Evolutionary conservation across 371 early-diverging fungal genomes (phyloP).

Genomic region (Apophysomyces ossiformis): DNA sequence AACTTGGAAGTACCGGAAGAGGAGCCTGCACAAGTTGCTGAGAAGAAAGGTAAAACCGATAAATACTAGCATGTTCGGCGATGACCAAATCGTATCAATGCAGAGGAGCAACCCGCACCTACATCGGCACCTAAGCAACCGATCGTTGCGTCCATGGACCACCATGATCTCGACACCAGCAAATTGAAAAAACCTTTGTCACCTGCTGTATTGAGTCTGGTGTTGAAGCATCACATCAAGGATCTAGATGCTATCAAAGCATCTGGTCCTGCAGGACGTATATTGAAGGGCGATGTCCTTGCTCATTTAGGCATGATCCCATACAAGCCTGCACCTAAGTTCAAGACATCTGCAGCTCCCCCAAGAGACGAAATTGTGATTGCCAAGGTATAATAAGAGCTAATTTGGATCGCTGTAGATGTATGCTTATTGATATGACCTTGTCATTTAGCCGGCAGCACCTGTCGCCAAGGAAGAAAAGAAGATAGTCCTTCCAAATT

Average conservation of each 20-base stretch:
- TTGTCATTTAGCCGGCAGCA: slow-evolving; percentile 23
- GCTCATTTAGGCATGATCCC: slow-evolving; percentile 69
- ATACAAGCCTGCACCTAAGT: slow-evolving; percentile 57
- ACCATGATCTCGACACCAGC: slow-evolving; percentile 50
- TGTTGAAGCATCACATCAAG: slow-evolving; percentile 63
- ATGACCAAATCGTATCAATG: slow-evolving; percentile 9
- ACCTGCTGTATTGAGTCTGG: slow-evolving; percentile 71
- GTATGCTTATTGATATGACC: neutral
- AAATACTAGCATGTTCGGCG: no score
- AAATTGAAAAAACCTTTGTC: slow-evolving; percentile 61
- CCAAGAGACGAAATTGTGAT: slow-evolving; percentile 54
- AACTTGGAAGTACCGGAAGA: slow-evolving; percentile 71
- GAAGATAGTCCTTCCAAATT: slow-evolving; percentile 42
- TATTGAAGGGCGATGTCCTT: slow-evolving; percentile 91
- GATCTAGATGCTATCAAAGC: slow-evolving; percentile 63
- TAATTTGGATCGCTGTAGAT: neutral
- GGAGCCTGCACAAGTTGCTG: slow-evolving; percentile 42
- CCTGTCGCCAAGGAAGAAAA: slow-evolving; percentile 25
- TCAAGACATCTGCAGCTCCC: slow-evolving; percentile 43
- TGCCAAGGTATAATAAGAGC: slow-evolving; percentile 36
- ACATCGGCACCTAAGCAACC: slow-evolving; percentile 31
- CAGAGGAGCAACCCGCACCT: slow-evolving; percentile 19
- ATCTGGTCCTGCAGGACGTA: slow-evolving; percentile 89
- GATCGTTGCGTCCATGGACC: slow-evolving; percentile 37
- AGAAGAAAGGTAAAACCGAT: slow-evolving; percentile 16